A percentile compares a stretch with the other conserved stretches of the same genome.
phyloP scores from a whole-genome alignment of 768 basidiomycete species.

The Russula brevipes region DNA sequence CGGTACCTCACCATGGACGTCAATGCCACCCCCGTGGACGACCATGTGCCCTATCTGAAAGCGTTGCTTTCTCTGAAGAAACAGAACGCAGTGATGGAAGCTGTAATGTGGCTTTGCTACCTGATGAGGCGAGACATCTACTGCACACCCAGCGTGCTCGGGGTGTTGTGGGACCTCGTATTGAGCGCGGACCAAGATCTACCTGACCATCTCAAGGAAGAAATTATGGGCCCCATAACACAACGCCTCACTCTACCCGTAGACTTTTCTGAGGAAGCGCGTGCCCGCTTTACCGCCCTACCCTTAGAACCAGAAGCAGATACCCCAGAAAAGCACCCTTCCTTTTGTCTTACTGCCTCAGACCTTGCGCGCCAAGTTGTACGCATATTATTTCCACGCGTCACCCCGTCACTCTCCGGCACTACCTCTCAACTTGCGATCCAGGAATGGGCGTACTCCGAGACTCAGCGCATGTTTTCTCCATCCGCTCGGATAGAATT shows the following conservation, averaged over 20 bases:
- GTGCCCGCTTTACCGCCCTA: constrained; percentile 4
- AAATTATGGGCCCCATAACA: constrained; percentile 36
- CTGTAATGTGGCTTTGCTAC: constrained; percentile 13
- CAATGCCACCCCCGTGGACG: not conserved
- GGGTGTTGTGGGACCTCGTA: constrained; percentile 41
- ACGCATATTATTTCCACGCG: constrained; percentile 21
- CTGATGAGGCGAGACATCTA: constrained; percentile 23
- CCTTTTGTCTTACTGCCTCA: constrained; percentile 22
- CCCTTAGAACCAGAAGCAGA: not conserved
- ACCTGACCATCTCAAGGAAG: constrained; percentile 30
- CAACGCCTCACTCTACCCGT: constrained; percentile 31
- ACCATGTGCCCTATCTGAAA: constrained; percentile 9
- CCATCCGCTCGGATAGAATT: constrained; percentile 7
- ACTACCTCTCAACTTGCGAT: constrained; percentile 19
- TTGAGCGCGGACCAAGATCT: constrained; percentile 30
- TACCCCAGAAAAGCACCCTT: constrained; percentile 7
- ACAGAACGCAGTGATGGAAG: constrained; percentile 1
- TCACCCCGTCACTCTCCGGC: constrained; percentile 1
- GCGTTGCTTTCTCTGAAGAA: constrained; percentile 15
- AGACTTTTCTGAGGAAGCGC: constrained; percentile 23
- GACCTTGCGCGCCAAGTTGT: constrained; percentile 17
- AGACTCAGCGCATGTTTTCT: constrained; percentile 17
- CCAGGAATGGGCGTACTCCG: constrained; percentile 19
- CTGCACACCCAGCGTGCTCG: constrained; percentile 36
- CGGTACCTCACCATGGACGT: constrained; percentile 21